Conservation (phyloP, 495 filamentous ascomycete species). For the Xylaria venustula region DNA sequence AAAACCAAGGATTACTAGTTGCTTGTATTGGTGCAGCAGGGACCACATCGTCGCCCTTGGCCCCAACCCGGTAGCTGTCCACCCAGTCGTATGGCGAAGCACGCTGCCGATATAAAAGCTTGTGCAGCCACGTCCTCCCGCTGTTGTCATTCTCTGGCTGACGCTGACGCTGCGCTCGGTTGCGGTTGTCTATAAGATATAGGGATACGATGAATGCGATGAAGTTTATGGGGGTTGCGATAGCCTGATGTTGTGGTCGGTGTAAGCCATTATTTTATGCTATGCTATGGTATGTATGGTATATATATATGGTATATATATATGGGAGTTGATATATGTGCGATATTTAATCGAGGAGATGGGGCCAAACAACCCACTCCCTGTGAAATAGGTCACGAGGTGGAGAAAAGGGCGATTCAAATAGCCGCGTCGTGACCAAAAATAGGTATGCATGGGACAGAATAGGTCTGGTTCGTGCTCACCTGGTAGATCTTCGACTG, state of each 20-base stretch:
- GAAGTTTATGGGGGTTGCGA: slow-evolving; percentile 51
- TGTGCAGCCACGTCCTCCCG: slow-evolving; percentile 36
- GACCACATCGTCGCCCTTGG: no score
- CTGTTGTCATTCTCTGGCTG: slow-evolving; percentile 7
- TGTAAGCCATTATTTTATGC: neutral
- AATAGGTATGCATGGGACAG: no score
- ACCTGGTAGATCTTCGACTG: slow-evolving; percentile 39
- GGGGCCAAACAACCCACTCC: no score
- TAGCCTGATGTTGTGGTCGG: slow-evolving; percentile 24
- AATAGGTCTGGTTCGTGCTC: neutral
- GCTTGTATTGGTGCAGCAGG: neutral
- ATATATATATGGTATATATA: neutral
- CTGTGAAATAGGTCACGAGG: no score
- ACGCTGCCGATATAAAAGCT: slow-evolving; percentile 32
- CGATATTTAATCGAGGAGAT: no score
- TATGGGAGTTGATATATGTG: neutral
- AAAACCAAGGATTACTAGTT: slow-evolving; percentile 31
- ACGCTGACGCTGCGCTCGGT: slow-evolving; percentile 33
- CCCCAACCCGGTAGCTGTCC: slow-evolving; percentile 7
- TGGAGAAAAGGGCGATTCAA: no score
- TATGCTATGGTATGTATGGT: neutral
- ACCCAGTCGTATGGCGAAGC: slow-evolving; percentile 29
- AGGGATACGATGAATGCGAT: slow-evolving; percentile 54
- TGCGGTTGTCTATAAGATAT: slow-evolving; percentile 45
- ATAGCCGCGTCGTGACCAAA: no score